Percentiles rank a stretch among this genome's conserved stretches.
Evolutionary conservation across 805 yeast species (phyloP).

Genomic region (Candida sanyiensis): DNA sequence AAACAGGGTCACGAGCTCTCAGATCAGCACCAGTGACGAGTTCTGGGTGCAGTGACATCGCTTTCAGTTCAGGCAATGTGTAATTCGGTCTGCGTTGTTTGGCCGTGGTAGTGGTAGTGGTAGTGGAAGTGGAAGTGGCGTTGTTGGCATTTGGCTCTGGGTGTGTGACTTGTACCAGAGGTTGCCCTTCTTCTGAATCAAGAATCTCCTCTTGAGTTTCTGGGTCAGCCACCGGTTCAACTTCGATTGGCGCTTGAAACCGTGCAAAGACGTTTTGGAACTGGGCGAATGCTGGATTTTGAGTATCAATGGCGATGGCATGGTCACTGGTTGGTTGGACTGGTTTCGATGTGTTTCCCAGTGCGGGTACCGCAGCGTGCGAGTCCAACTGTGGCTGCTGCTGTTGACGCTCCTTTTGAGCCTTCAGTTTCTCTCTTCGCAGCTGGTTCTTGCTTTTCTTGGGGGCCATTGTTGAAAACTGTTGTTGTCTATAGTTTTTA

Average conservation of each 20-base stretch:
- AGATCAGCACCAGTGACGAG: constrained; percentile 83
- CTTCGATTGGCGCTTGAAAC: neutral
- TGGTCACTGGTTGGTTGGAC: too few species aligned
- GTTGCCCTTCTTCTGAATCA: too few species aligned
- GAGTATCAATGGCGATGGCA: too few species aligned
- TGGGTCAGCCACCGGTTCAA: too few species aligned
- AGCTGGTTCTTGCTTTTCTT: constrained; percentile 33
- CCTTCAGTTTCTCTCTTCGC: constrained; percentile 27
- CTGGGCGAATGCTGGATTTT: too few species aligned
- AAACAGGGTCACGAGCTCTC: constrained; percentile 72
- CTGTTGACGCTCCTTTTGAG: constrained; percentile 20
- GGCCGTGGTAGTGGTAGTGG: constrained; percentile 33
- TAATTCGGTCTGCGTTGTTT: constrained; percentile 54
- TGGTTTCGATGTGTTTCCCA: neutral
- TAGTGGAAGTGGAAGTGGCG: too few species aligned
- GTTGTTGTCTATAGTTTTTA: neutral
- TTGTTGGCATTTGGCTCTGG: too few species aligned
- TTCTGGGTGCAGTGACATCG: constrained; percentile 57
- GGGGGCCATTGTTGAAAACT: constrained; percentile 9
- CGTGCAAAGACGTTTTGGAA: neutral
- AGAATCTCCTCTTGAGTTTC: too few species aligned
- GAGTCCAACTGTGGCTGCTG: neutral
- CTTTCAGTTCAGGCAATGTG: constrained; percentile 63
- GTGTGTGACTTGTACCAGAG: too few species aligned
- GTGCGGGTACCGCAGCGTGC: neutral